Evolutionary conservation across 1,284 basidiomycete species (phyloP).

Genomic region (Moesziomyces globuligerus): DNA sequence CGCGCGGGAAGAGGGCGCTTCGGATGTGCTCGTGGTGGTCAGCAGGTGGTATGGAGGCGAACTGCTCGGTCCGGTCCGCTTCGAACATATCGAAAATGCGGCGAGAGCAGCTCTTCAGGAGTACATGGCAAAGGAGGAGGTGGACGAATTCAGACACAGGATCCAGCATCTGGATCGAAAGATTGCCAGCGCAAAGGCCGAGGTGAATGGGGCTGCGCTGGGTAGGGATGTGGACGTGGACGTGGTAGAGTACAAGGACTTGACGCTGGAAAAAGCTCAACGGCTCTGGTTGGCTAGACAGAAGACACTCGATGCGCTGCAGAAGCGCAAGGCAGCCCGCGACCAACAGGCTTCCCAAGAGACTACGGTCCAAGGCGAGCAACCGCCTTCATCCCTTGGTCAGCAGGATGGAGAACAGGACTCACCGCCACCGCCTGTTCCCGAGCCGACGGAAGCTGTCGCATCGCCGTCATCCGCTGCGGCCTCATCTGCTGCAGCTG

Average conservation of each 20-base stretch:
- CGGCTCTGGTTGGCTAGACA: constrained; percentile 48
- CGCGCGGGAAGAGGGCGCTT: constrained; percentile 56
- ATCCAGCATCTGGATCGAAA: constrained; percentile 48
- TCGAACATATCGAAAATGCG: constrained; percentile 80
- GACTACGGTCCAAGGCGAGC: not conserved
- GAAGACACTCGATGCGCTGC: constrained; percentile 41
- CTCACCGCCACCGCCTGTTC: too few species aligned
- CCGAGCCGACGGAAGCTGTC: not conserved
- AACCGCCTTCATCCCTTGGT: too few species aligned
- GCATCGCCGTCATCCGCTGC: not conserved
- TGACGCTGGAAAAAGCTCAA: constrained; percentile 48
- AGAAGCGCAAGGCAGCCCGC: constrained; percentile 13
- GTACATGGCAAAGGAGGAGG: constrained; percentile 74
- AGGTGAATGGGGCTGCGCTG: not conserved
- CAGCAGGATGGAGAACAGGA: not conserved
- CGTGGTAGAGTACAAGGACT: constrained; percentile 33
- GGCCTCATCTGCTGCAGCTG: not conserved
- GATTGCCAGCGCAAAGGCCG: constrained; percentile 14
- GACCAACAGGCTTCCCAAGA: not conserved
- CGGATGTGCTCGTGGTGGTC: constrained; percentile 62
- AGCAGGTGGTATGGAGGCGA: constrained; percentile 78
- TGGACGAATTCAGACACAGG: constrained; percentile 37
- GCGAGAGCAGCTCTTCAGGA: constrained; percentile 76
- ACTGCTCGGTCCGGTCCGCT: constrained; percentile 77
- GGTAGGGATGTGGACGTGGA: not conserved